Evolutionary conservation across 345 rosid genomes (phyloP).

Genomic region (Corymbia maculata): DNA sequence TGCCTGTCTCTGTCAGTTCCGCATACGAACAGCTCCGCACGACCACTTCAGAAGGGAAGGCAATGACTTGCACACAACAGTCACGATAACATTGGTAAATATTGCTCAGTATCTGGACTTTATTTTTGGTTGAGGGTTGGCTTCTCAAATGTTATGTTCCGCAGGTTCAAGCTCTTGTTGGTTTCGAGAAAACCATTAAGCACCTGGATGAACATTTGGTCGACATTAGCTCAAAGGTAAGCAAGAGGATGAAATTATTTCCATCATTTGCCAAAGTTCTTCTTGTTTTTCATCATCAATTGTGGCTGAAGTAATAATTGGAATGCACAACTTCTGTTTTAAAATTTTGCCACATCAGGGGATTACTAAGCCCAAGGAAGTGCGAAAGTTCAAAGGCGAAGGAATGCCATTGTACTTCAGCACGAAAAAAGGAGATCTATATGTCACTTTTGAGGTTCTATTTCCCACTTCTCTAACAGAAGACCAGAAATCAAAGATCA

Average conservation of each 20-base stretch:
- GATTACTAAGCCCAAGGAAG: slow-evolving; percentile 89
- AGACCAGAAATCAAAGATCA: slow-evolving; percentile 78
- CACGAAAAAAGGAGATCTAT: slow-evolving; percentile 83
- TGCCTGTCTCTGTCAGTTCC: slow-evolving; percentile 50
- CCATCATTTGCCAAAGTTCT: background rate
- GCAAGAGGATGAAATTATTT: background rate
- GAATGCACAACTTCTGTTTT: background rate
- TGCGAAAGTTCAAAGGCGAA: slow-evolving; percentile 84
- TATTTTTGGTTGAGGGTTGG: background rate
- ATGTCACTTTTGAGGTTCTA: slow-evolving; percentile 79
- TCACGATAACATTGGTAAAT: slow-evolving; percentile 82
- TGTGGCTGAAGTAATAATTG: background rate
- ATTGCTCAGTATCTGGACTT: background rate
- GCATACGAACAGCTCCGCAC: slow-evolving; percentile 79
- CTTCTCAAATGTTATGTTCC: background rate
- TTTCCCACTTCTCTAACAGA: slow-evolving; percentile 75
- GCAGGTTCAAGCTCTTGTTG: slow-evolving; percentile 96
- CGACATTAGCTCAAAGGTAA: slow-evolving; percentile 77
- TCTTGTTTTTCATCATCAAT: background rate
- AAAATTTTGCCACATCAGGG: slow-evolving; percentile 35
- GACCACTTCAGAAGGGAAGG: slow-evolving; percentile 76
- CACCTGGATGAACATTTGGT: slow-evolving; percentile 98
- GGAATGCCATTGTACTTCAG: slow-evolving; percentile 93
- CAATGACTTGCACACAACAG: slow-evolving; percentile 76
- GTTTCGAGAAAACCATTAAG: slow-evolving; percentile 84